Conservation (phyloP, 441 rosid species). For the Macaranga tanarius region DNA sequence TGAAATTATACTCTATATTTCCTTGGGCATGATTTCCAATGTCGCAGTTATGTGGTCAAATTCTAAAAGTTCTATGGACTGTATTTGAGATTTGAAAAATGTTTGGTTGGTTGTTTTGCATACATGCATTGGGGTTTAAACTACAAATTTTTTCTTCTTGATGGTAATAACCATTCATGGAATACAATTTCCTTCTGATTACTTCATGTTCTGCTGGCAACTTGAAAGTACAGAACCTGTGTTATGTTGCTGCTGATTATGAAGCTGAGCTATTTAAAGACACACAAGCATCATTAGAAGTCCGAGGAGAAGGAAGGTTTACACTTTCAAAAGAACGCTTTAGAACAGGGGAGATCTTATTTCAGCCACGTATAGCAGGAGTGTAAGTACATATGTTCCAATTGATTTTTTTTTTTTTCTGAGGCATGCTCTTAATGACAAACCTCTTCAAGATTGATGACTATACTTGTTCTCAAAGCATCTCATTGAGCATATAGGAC, state of each 20-base stretch:
- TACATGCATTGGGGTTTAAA: neutral
- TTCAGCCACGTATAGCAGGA: conserved; percentile 82
- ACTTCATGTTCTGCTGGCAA: conserved; percentile 24
- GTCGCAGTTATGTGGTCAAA: neutral
- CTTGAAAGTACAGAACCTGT: conserved; percentile 57
- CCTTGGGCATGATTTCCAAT: neutral
- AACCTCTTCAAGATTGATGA: neutral
- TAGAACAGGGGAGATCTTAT: conserved; percentile 87
- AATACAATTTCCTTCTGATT: conserved; percentile 1
- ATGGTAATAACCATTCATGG: neutral
- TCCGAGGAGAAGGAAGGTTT: conserved; percentile 73
- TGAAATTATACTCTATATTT: neutral
- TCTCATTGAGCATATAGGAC: neutral
- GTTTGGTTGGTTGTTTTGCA: neutral
- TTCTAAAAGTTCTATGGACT: neutral
- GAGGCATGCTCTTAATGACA: conserved; percentile 6
- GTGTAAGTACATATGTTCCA: conserved; percentile 50
- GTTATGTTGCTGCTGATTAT: conserved; percentile 88
- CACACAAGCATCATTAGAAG: conserved; percentile 61
- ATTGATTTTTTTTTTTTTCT: conserved; percentile 2
- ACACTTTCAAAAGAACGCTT: conserved; percentile 82
- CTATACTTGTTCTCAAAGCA: neutral
- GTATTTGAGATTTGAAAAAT: neutral
- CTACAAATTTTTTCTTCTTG: neutral
- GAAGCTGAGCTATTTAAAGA: conserved; percentile 59